Conservation (phyloP, 768 basidiomycete genomes). For the Russula vinacea region DNA sequence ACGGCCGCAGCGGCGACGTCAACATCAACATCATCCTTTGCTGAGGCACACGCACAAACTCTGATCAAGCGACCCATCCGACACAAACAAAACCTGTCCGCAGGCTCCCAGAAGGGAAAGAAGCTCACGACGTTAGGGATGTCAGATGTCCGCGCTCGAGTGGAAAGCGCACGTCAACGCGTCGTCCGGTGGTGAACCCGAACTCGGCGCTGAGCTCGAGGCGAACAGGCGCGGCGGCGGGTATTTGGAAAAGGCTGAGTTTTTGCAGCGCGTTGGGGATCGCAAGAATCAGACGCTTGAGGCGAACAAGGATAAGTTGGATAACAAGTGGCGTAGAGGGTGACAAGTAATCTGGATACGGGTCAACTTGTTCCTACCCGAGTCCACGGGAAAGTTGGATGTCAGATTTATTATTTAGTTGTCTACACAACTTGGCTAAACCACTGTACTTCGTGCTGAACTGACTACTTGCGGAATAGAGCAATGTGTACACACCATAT, state of each 20-base stretch:
- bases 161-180: conserved; percentile 67
- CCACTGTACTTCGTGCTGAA: not conserved
- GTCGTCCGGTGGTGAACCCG: conserved; percentile 36
- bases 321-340: conserved; percentile 46
- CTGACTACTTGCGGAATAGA: not conserved
- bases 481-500: too few relatives aligned
- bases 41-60: conserved; percentile 5
- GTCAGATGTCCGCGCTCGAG: conserved; percentile 85
- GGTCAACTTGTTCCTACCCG: too few relatives aligned
- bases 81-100: conserved; percentile 60
- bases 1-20: not conserved
- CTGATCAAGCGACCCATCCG: conserved; percentile 54
- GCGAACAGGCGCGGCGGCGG: conserved; percentile 71
- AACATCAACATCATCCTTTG: conserved; percentile 24
- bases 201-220: conserved; percentile 67
- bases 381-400: not conserved
- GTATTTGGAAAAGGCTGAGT: conserved; percentile 83
- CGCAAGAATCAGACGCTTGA: conserved; percentile 66
- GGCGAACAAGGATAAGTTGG: conserved; percentile 49
- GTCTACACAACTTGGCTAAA: not conserved
- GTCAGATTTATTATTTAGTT: not conserved
- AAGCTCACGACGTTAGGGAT: conserved; percentile 80
- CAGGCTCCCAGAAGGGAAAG: conserved; percentile 53
- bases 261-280: conserved; percentile 70
- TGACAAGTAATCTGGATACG: not conserved